Percentiles rank a stretch among this genome's conserved stretches.
These are phyloP conservation scores for Trametes elegans DNA, from an alignment of 768 basidiomycete genomes.

Conservation along the genomic window DNA sequence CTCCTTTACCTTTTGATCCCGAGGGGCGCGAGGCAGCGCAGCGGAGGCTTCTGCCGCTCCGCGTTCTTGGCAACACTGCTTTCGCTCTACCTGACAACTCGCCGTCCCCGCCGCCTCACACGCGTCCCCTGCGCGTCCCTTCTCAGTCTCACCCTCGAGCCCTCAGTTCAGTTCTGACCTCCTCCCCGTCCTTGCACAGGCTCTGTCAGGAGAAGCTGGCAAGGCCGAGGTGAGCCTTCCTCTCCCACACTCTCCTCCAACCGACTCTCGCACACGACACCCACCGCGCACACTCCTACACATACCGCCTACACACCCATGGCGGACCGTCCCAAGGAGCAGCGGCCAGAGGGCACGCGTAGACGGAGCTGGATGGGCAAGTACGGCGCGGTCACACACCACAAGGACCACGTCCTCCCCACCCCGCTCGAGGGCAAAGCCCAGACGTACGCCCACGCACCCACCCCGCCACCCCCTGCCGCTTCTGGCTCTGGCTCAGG, in stretches of 20 bases:
- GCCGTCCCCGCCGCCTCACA: not conserved
- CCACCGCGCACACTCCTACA: not conserved
- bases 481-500: constrained; percentile 19
- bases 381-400: constrained; percentile 24
- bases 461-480: constrained; percentile 19
- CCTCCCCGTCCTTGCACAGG: constrained; percentile 20
- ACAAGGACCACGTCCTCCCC: constrained; percentile 26
- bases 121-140: no score
- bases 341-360: constrained; percentile 25
- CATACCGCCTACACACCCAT: constrained; percentile 16
- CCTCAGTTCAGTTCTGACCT: no score
- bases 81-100: not conserved
- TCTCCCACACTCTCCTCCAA: constrained; percentile 6
- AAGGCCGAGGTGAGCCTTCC: constrained; percentile 30
- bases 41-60: not conserved
- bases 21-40: not conserved
- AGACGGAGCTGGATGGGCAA: constrained; percentile 30
- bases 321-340: constrained; percentile 22
- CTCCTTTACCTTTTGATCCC: not conserved
- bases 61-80: constrained; percentile 20
- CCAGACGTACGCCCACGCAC: constrained; percentile 28
- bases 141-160: not conserved
- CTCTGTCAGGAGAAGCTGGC: constrained; percentile 21
- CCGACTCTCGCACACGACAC: not conserved
- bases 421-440: constrained; percentile 33